phyloP scores from a whole-genome alignment of 1,284 basidiomycete genomes.

The Mycosarcoma maydis region DNA sequence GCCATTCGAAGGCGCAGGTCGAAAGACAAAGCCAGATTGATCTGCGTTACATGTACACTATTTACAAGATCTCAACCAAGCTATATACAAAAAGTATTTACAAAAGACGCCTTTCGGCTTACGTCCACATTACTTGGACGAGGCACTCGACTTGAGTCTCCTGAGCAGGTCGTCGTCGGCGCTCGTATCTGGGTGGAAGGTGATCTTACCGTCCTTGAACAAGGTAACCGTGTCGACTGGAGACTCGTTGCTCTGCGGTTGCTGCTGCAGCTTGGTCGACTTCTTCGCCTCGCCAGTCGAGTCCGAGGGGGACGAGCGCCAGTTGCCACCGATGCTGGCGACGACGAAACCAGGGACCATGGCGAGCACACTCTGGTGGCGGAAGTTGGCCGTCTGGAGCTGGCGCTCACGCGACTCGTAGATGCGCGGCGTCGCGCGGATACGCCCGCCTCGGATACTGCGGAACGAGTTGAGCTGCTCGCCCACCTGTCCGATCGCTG shows the following conservation, averaged over 20 bases:
- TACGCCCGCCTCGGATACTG: conserved; percentile 74
- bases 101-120: too few relatives aligned
- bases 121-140: background rate
- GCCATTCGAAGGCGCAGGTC: too few relatives aligned
- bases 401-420: conserved; percentile 60
- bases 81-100: background rate
- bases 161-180: conserved; percentile 59
- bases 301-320: conserved; percentile 71
- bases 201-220: conserved; percentile 74
- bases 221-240: conserved; percentile 41
- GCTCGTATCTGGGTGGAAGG: conserved; percentile 84
- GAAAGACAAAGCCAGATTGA: background rate
- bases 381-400: conserved; percentile 63
- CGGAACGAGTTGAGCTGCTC: conserved; percentile 55
- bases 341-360: conserved; percentile 63
- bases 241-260: conserved; percentile 7
- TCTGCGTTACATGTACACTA: too few relatives aligned
- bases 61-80: too few relatives aligned
- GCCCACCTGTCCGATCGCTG: conserved; percentile 72
- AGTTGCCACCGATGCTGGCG: conserved; percentile 58
- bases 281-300: background rate
- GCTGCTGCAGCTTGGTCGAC: conserved; percentile 6
- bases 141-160: conserved; percentile 15
- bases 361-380: conserved; percentile 78
- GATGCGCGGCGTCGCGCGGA: conserved; percentile 72